Base-by-base conservation (phyloP, 139 green algal species). In the Chlamydomonas sp. region DNA sequence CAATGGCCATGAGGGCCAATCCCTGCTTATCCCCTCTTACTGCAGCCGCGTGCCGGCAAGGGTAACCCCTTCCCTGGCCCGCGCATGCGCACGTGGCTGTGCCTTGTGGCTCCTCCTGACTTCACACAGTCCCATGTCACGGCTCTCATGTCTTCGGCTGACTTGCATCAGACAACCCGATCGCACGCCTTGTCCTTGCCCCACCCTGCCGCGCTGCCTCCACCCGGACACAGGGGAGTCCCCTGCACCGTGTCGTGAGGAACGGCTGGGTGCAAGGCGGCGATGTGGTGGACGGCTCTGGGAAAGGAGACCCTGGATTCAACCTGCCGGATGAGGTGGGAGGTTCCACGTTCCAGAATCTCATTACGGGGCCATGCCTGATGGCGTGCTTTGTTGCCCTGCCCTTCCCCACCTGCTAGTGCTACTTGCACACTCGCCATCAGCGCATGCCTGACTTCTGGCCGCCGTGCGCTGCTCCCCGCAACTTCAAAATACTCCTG, bases 281-380 rank as follows among this genome's bases (percentile, higher is more conserved):
- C 5, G 90, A 93, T 62, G 78, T 91, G n/a, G 85, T 92, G 58
- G 85, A 91, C 68, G 90, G 90, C 66, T 92, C 88, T 77, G 90
- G 90, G 14, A 93, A 93, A 76, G 90, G 90, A 1, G 67, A 93
- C 64, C 88, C 90, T 5, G 85, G 82, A 0, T 93, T 90, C 59
- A 59, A 3, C 12, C 63, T 93, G 15, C 72, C 90, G 9, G 90
- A 93, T 80, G 90, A 93, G 12, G 66, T 71, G 31, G 31, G 31
- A 49, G 31, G 31, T 49, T 49, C 31, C 31, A 49, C 31, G 31
- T 49, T 49, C 31, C 31, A 49, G 31, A 49, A 49, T 49, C 31
- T 49, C 31, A 49, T 49, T 49, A 49, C 31, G 31, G 31, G 31
- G 31, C 31, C 31, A 49, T 49, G 31, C 31, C 31, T 49, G 31